These are phyloP conservation scores for Excoecaria cochinchinensis DNA, from an alignment of 345 rosid genomes.

Conservation along the genomic window DNA sequence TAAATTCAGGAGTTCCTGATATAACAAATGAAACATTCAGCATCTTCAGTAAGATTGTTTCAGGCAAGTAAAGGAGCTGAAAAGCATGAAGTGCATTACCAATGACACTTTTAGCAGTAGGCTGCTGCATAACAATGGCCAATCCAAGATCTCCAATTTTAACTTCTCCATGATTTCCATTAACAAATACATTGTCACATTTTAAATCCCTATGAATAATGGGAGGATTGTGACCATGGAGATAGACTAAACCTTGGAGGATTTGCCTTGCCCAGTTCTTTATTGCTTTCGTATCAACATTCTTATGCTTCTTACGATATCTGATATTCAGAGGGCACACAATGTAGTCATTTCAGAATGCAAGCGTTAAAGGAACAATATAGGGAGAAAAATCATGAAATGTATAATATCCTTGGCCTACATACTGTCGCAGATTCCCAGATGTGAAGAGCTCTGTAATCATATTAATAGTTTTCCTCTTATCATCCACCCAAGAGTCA, in stretches of 20 bases:
- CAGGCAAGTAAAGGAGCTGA: background rate
- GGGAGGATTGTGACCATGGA: constrained; percentile 90
- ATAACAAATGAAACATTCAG: background rate
- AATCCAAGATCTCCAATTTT: constrained; percentile 93
- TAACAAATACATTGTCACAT: constrained; percentile 89
- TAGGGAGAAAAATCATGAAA: constrained; percentile 9
- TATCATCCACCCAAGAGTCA: constrained; percentile 82
- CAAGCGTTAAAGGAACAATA: background rate
- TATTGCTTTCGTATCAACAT: constrained; percentile 78
- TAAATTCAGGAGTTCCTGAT: constrained; percentile 83
- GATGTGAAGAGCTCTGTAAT: constrained; percentile 93
- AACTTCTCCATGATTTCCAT: constrained; percentile 93
- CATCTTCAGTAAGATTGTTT: background rate
- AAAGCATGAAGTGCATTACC: constrained; percentile 35
- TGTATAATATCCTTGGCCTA: background rate
- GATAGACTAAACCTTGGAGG: constrained; percentile 74
- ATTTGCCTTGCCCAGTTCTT: constrained; percentile 96
- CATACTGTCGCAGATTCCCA: constrained; percentile 73
- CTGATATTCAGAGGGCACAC: constrained; percentile 35
- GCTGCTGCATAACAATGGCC: constrained; percentile 69
- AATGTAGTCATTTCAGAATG: background rate
- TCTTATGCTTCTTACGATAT: constrained; percentile 82
- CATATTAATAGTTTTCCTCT: constrained; percentile 72
- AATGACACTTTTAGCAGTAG: constrained; percentile 89
- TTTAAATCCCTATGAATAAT: constrained; percentile 91